Evolutionary conservation across 108 stramenopile genomes (phyloP).

Genomic region (Mediolabrus comicus): DNA sequence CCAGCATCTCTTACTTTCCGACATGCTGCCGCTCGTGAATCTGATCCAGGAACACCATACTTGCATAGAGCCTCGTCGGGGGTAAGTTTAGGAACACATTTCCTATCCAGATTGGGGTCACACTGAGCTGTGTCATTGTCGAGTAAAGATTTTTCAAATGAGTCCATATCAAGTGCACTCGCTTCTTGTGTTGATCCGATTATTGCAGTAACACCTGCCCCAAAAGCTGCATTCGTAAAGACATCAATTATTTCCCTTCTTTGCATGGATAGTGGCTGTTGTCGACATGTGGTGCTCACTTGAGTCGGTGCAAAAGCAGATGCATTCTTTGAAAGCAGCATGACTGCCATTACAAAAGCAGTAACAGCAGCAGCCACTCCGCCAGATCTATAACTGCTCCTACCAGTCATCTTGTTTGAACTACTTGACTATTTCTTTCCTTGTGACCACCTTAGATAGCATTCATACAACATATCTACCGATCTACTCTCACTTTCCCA

Average conservation of each 20-base stretch:
- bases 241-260: conserved; percentile 9
- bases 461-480: too few species aligned
- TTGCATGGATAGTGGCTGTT: conserved; percentile 5
- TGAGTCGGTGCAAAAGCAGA: conserved; percentile 8
- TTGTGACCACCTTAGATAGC: too few species aligned
- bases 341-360: not conserved
- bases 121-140: conserved; percentile 56
- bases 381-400: not conserved
- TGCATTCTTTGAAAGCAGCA: not conserved
- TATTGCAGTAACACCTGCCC: not conserved
- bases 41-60: conserved; percentile 59
- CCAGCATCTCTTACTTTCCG: conserved; percentile 54
- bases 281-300: not conserved
- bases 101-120: conserved; percentile 67
- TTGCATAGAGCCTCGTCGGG: conserved; percentile 71
- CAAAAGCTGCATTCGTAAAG: conserved; percentile 1
- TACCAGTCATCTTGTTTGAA: not conserved
- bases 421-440: too few species aligned
- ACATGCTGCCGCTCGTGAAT: conserved; percentile 56
- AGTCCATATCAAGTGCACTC: conserved; percentile 64
- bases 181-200: conserved; percentile 8
- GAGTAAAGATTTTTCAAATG: conserved; percentile 47
- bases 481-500: too few species aligned
- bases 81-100: conserved; percentile 60
- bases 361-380: not conserved